Evolutionary conservation across 2,329 filamentous ascomycete genomes (phyloP), one percentile per base, ranked within the genome.

Genomic region (Neopestalotiopsis sp.): DNA sequence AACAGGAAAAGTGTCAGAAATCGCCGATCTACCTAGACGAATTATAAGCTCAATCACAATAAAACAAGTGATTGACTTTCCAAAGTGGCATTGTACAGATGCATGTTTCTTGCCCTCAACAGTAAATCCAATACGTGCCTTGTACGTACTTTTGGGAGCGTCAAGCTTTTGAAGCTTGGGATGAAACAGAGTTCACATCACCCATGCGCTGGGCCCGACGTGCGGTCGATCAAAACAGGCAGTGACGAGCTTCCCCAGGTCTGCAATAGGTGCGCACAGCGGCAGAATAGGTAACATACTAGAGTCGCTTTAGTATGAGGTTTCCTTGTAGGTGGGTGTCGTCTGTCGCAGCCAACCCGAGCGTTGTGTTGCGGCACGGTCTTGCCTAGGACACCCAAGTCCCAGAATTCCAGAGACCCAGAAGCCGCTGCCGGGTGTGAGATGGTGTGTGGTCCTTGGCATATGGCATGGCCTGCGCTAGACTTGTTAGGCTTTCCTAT

Each of bases 141-240:
- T 10, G 34, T 10, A 38, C 34, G 45, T 52, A 52, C 45, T 52
- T 52, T 52, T 52, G 45, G 45, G 17, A n/a, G 45, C 45, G 45
- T 52, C 45, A 52, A 52, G 45, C 45, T 52, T 17, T 38, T 52
- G 45, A 52, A 52, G 45, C 45, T 52, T 52, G 45, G 45, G 45
- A 52, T 52, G 45, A 52, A 52, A 52, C n/a, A 24, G 20, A 52
- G 45, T 52, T 52, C 45, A 52, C 45, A 52, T 52, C 45, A 52
- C 45, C 20, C 45, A 38, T 52, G 45, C 45, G 24, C 45, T n/a
- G 45, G 45, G 45, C 45, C 45, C 45, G 45, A n/a, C 20, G 45
- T 52, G 20, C 20, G 45, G 45, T 20, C 7, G 45, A 52, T 52
- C 45, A 17, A 7, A 52, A n/a, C 17, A 52, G 45, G 45, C n/a